Conservation (phyloP, 306 rosid species). For the Prunus persica region Prunus_persica_NCBIv2 NC_034016.1:20278501-20279000, state of each 20-base stretch:
- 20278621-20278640: no score
- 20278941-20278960: neutral
- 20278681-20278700: no score
- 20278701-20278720: no score
- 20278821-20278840: neutral
- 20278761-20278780: no score
- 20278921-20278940: slow-evolving; percentile 9
- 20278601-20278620: neutral
- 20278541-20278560: neutral
- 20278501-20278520: neutral
- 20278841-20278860: neutral
- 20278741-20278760: no score
- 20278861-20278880: neutral
- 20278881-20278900: neutral
- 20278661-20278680: no score
- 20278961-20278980: neutral
- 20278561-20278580: neutral
- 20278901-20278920: neutral
- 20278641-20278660: no score
- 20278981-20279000: neutral
- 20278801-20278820: neutral
- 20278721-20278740: no score
- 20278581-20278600: neutral
- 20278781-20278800: no score
- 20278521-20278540: neutral